Evolutionary conservation across 331 rosid species (phyloP).

Genomic region (Acacia pycnantha): DNA sequence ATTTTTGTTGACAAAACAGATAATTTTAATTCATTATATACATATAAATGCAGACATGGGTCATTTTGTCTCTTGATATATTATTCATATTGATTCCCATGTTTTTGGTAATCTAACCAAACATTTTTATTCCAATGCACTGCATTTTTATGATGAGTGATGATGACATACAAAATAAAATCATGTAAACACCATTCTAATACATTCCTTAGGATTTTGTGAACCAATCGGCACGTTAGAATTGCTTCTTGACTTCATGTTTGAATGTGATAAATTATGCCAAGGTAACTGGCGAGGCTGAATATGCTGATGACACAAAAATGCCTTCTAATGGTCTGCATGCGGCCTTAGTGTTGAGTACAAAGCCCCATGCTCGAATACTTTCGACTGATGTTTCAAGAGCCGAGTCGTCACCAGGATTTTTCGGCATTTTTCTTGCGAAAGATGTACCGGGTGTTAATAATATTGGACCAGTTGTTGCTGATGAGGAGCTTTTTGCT

Average conservation of each 20-base stretch:
- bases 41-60: too few relatives aligned
- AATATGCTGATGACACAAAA: slow-evolving; percentile 75
- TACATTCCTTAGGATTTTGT: too few relatives aligned
- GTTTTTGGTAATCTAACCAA: too few relatives aligned
- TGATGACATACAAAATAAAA: too few relatives aligned
- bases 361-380: slow-evolving; percentile 86
- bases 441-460: slow-evolving; percentile 74
- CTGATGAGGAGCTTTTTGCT: slow-evolving; percentile 88
- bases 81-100: too few relatives aligned
- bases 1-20: too few relatives aligned
- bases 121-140: too few relatives aligned
- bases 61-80: too few relatives aligned
- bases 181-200: too few relatives aligned
- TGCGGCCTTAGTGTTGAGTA: slow-evolving; percentile 86
- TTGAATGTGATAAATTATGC: slow-evolving; percentile 26
- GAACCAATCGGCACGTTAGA: neutral
- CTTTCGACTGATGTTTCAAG: slow-evolving; percentile 60
- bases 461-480: slow-evolving; percentile 67
- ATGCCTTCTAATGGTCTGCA: slow-evolving; percentile 78
- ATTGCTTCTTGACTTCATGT: slow-evolving; percentile 20
- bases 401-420: slow-evolving; percentile 74
- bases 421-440: slow-evolving; percentile 67
- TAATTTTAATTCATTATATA: too few relatives aligned
- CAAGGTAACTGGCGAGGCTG: slow-evolving; percentile 96
- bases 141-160: too few relatives aligned